A percentile compares a stretch with the other conserved stretches of the same genome.
Evolutionary conservation across 1,139 yeast genomes (phyloP).

Genomic region (Geotrichum klebahnii): DNA sequence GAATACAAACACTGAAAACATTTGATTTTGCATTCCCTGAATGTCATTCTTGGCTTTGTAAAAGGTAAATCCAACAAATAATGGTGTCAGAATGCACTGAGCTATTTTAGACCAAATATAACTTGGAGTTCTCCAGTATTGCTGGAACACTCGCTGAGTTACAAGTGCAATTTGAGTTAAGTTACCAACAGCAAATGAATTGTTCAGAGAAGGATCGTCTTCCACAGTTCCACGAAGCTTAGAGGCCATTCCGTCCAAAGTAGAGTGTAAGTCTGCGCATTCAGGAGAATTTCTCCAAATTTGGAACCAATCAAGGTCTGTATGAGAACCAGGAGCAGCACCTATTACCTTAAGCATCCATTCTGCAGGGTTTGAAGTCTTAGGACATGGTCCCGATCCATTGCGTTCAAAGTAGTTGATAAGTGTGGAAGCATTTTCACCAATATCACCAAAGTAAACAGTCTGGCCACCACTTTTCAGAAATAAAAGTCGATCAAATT

Average conservation of each 20-base stretch:
- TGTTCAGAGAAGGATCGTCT: slow-evolving; percentile 15
- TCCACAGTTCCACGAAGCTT: slow-evolving; percentile 27
- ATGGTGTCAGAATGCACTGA: slow-evolving; percentile 49
- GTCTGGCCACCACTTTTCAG: slow-evolving; percentile 70
- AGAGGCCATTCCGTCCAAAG: slow-evolving; percentile 27
- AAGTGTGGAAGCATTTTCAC: slow-evolving; percentile 54
- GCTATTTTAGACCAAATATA: slow-evolving; percentile 65
- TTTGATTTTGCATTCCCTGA: slow-evolving; percentile 45
- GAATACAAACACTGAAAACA: slow-evolving; percentile 66
- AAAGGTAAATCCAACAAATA: slow-evolving; percentile 73
- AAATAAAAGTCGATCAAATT: slow-evolving; percentile 67
- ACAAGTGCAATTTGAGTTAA: slow-evolving; percentile 52
- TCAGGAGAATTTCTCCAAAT: slow-evolving; percentile 60
- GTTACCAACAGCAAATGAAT: slow-evolving; percentile 43
- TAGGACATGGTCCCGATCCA: slow-evolving; percentile 60
- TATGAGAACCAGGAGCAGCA: slow-evolving; percentile 67
- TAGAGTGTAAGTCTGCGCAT: too few relatives aligned
- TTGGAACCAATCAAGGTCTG: slow-evolving; percentile 56
- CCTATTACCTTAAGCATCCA: slow-evolving; percentile 75
- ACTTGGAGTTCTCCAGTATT: slow-evolving; percentile 71
- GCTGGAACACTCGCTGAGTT: slow-evolving; percentile 51
- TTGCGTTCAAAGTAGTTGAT: slow-evolving; percentile 63
- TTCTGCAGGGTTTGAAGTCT: slow-evolving; percentile 68
- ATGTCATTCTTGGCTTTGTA: slow-evolving; percentile 59
- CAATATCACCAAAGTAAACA: slow-evolving; percentile 74